Evolutionary conservation across 2,329 filamentous ascomycete genomes (phyloP).

Genomic region (Grosmannia clavigera): DNA sequence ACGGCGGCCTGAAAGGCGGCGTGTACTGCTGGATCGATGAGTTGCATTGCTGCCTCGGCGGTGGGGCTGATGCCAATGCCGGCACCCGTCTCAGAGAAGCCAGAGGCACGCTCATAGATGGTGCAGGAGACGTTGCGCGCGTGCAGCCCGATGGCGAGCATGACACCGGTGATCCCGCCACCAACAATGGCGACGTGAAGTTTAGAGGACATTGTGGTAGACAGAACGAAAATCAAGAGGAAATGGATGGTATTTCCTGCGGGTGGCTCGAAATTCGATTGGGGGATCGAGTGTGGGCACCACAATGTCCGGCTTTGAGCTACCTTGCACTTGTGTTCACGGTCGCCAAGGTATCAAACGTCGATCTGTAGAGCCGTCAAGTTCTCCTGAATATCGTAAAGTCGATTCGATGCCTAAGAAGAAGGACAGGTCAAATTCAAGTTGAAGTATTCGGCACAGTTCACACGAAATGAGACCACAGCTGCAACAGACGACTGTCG

Average conservation of each 20-base stretch:
- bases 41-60: conserved; percentile 31
- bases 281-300: no score
- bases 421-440: no score
- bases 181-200: conserved; percentile 33
- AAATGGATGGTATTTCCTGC: neutral
- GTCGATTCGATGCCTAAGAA: no score
- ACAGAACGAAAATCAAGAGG: neutral
- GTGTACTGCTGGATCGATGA: conserved; percentile 25
- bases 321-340: no score
- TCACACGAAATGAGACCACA: neutral
- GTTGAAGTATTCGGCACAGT: no score
- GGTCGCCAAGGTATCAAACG: no score
- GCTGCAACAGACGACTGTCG: neutral
- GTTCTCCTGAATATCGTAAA: no score
- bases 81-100: conserved; percentile 34
- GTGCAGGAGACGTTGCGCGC: conserved; percentile 28
- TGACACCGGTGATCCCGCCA: conserved; percentile 37
- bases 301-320: no score
- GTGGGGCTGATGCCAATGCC: conserved; percentile 41
- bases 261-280: no score
- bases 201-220: neutral
- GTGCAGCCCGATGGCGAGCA: conserved; percentile 33
- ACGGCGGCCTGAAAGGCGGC: conserved; percentile 24
- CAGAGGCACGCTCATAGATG: conserved; percentile 32
- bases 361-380: no score